Evolutionary conservation across 2,329 filamentous ascomycete genomes (phyloP), one percentile per base, ranked within the genome.

Genomic region (Neofusicoccum cordaticola): DNA sequence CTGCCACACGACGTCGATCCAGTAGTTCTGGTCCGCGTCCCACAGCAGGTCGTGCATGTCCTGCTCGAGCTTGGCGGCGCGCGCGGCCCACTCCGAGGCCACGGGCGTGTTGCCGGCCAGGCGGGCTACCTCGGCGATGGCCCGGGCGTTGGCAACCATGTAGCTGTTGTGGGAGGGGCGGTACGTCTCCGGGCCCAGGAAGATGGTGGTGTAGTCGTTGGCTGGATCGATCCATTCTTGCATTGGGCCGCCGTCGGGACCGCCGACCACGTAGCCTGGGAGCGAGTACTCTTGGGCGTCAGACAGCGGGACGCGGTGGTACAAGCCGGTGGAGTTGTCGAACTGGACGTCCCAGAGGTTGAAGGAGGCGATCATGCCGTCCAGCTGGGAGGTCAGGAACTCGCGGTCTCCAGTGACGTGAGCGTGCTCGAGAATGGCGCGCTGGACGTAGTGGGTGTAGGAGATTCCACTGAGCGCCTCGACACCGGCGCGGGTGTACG

Each of bases 281-380:
- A 80, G 68, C n/a, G 73, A 76, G 37, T 75, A 72, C 68, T 82
- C 79, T 42, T 80, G 78, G 17, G 79, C 79, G 64, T 82, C 80
- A 71, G 74, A 78, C 2, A 80, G 74, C 1, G 79, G 79, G 31
- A 76, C 74, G 47, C 77, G 76, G 68, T 79, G 79, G 66, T 81
- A 82, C 4, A 82, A 69, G 0, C 79, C 79, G 15, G 73, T 75
- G 0, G 66, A 65, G 6, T 68, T 67, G 66, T 80, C 73, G 44
- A 73, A 75, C 27, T 73, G 74, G 19, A 67, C 69, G 66, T 81
- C 74, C 79, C 79, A 81, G 22, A 75, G 67, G 61, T 76, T 69
- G 70, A 75, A 81, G 42, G 77, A 70, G 15, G 72, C 71, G 44
- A 78, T 68, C 71, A 82, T 75, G 62, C 80, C 78, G 41, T 76